Evolutionary conservation across 345 rosid species (phyloP).

Genomic region (Hypericum perforatum): DNA sequence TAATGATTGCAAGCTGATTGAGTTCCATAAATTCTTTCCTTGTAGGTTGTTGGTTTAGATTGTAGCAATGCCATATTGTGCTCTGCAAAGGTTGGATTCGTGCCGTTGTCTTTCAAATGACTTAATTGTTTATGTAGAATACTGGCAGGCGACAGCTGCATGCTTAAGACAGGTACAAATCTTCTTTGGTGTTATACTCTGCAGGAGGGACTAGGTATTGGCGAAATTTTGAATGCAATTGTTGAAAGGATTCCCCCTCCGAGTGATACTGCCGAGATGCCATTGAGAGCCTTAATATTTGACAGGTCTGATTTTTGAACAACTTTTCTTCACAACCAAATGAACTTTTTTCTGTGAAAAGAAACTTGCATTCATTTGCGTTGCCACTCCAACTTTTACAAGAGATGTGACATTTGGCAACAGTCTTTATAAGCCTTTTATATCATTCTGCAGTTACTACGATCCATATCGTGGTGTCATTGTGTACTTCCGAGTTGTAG

Average conservation of each 20-base stretch:
- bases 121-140: too few species aligned
- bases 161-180: not conserved
- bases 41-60: slow-evolving; percentile 27
- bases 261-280: slow-evolving; percentile 42
- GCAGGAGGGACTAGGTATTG: slow-evolving; percentile 89
- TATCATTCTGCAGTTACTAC: slow-evolving; percentile 52
- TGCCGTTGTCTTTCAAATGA: slow-evolving; percentile 2
- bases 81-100: slow-evolving; percentile 84
- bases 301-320: slow-evolving; percentile 44
- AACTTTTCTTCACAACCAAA: too few species aligned
- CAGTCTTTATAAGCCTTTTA: not conserved
- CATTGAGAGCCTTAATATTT: slow-evolving; percentile 81
- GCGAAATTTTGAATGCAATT: slow-evolving; percentile 71
- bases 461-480: slow-evolving; percentile 98
- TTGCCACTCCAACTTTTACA: not conserved
- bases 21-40: too few species aligned
- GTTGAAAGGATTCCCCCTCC: slow-evolving; percentile 81
- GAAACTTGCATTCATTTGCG: not conserved
- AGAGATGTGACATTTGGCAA: not conserved
- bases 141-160: too few species aligned
- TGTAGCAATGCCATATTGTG: slow-evolving; percentile 87
- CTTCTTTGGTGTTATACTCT: slow-evolving; percentile 6
- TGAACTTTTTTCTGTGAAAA: too few species aligned
- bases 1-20: not conserved
- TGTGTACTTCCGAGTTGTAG: slow-evolving; percentile 88